phyloP scores from a whole-genome alignment of 2,329 filamentous ascomycete genomes.

The Alternaria sp. region DNA sequence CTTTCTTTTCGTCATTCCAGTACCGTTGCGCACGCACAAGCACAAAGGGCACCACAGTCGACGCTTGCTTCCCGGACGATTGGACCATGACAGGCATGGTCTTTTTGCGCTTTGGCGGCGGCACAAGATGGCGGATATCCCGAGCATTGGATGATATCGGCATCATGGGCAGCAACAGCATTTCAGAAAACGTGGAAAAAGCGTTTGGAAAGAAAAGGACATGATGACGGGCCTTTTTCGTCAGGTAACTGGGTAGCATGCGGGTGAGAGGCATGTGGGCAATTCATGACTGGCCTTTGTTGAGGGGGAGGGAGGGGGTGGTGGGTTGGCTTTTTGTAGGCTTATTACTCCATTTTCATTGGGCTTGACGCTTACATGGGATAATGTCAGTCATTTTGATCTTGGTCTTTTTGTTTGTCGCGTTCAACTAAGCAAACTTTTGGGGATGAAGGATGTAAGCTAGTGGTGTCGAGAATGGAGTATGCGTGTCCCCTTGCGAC shows the following conservation, averaged over 20 bases:
- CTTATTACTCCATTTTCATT: slow-evolving; percentile 14
- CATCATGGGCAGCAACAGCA: slow-evolving; percentile 7
- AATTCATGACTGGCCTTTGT: slow-evolving; percentile 15
- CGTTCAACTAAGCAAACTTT: slow-evolving; percentile 34
- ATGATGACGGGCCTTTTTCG: slow-evolving; percentile 34
- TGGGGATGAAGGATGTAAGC: slow-evolving; percentile 36
- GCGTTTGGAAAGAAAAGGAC: slow-evolving; percentile 27
- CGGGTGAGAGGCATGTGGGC: slow-evolving; percentile 13
- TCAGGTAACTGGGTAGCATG: slow-evolving; percentile 22
- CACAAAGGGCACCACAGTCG: slow-evolving; percentile 13
- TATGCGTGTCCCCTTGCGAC: slow-evolving; percentile 22
- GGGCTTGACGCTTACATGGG: slow-evolving; percentile 27
- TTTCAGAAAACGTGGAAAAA: slow-evolving; percentile 11
- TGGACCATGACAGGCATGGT: slow-evolving; percentile 25
- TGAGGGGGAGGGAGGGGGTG: neutral
- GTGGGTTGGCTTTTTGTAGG: neutral
- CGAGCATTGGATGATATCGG: slow-evolving; percentile 10
- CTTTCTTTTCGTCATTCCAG: slow-evolving; percentile 33
- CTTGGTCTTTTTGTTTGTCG: slow-evolving; percentile 29
- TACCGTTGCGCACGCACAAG: slow-evolving; percentile 26
- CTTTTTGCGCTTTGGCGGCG: slow-evolving; percentile 37
- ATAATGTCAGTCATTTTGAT: slow-evolving; percentile 43
- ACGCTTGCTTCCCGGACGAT: slow-evolving; percentile 21
- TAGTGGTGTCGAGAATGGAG: slow-evolving; percentile 27
- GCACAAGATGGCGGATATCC: slow-evolving; percentile 32